Conservation (phyloP, 2,329 filamentous ascomycete genomes). For the Xylaria hypoxylon region DNA sequence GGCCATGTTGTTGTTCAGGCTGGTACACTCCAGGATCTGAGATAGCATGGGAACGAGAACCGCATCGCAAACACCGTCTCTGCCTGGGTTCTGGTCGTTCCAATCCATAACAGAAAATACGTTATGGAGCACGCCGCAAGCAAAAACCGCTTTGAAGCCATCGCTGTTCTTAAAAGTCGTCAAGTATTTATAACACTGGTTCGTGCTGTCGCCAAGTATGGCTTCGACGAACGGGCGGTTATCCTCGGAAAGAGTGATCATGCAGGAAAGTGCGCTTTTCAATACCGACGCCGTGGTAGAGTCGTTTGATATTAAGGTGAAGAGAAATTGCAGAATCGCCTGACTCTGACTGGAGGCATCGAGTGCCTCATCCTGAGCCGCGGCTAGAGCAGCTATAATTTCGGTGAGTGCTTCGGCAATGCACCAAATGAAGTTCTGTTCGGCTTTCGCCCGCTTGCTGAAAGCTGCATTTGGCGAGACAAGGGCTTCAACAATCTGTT, state of each 20-base stretch:
- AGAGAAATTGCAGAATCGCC: constrained; percentile 65
- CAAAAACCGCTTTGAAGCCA: constrained; percentile 64
- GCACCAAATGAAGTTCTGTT: constrained; percentile 65
- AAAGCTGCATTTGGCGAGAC: constrained; percentile 56
- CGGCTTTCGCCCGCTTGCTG: constrained; percentile 62
- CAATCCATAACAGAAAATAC: constrained; percentile 66
- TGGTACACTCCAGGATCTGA: constrained; percentile 53
- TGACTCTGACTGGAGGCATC: constrained; percentile 63
- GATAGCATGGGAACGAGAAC: constrained; percentile 60
- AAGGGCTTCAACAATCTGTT: constrained; percentile 59
- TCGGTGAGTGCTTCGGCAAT: constrained; percentile 66
- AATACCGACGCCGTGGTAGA: constrained; percentile 57
- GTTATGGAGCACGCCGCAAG: constrained; percentile 73
- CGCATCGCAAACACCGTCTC: constrained; percentile 63
- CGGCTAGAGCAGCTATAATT: constrained; percentile 65
- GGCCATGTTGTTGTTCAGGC: constrained; percentile 44
- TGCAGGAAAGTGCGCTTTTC: constrained; percentile 64
- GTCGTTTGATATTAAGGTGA: constrained; percentile 61
- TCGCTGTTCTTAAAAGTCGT: constrained; percentile 60
- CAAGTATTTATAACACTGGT: constrained; percentile 62
- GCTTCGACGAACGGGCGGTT: constrained; percentile 64
- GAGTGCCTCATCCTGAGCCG: constrained; percentile 71
- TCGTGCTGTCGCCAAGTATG: constrained; percentile 62
- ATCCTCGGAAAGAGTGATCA: constrained; percentile 71
- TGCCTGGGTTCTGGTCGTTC: constrained; percentile 63